Conservation (phyloP, 192 early-diverging fungal species). For the Coemansia sp. region DNA sequence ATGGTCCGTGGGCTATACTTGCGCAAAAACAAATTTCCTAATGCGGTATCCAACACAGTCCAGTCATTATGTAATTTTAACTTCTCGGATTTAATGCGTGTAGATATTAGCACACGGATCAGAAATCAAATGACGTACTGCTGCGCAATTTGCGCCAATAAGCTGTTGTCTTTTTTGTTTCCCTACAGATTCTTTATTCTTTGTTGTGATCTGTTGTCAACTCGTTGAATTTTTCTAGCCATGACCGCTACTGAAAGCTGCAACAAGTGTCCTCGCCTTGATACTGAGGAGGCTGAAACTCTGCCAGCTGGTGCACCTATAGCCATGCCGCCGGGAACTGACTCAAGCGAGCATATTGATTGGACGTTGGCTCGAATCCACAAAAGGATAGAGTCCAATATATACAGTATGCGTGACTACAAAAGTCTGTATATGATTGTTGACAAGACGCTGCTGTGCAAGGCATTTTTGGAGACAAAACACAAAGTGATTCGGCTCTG, state of each 20-base stretch:
- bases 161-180: no score
- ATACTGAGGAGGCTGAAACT: not conserved
- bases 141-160: no score
- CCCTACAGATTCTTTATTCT: no score
- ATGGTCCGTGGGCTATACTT: not conserved
- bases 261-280: not conserved
- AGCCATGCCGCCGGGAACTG: not conserved
- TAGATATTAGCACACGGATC: no score
- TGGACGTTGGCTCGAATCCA: not conserved
- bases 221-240: no score
- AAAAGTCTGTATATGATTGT: not conserved
- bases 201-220: not conserved
- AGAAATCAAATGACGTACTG: no score
- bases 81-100: no score
- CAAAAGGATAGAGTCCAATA: not conserved
- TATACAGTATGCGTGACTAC: not conserved
- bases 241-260: not conserved
- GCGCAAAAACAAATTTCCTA: not conserved
- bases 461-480: constrained; percentile 9
- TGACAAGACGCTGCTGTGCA: constrained; percentile 14
- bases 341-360: not conserved
- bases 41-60: no score
- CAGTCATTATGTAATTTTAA: no score
- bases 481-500: constrained; percentile 1
- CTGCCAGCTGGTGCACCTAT: not conserved